These are phyloP conservation scores for Pilatotrama ljubarskyi DNA, from an alignment of 768 basidiomycete species.

Conservation along the genomic window DNA sequence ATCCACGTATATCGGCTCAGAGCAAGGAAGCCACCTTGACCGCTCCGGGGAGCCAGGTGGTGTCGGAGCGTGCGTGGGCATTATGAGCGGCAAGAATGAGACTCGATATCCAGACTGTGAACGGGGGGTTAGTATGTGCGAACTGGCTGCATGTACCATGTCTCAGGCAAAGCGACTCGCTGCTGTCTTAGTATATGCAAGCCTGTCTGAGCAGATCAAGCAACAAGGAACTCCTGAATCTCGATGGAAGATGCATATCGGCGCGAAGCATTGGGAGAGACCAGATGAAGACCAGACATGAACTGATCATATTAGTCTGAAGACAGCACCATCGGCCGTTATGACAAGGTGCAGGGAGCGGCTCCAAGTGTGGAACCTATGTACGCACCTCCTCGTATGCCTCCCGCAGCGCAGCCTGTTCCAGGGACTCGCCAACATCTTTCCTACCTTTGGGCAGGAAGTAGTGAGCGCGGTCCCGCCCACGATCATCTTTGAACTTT, in stretches of 20 bases:
- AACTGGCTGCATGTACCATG: too few species aligned
- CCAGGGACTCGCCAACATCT: constrained; percentile 63
- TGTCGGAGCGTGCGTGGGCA: constrained; percentile 42
- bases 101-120: constrained; percentile 51
- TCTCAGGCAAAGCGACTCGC: too few species aligned
- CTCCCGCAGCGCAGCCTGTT: constrained; percentile 59
- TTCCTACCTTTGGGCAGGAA: constrained; percentile 68
- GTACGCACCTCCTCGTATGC: constrained; percentile 63
- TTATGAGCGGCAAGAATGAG: constrained; percentile 47
- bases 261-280: too few species aligned
- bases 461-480: constrained; percentile 32
- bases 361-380: not conserved
- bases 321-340: too few species aligned
- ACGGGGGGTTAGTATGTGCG: too few species aligned
- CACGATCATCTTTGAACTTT: constrained; percentile 17
- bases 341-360: too few species aligned
- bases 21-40: constrained; percentile 20
- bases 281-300: too few species aligned
- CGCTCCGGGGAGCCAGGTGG: constrained; percentile 30
- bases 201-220: too few species aligned
- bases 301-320: too few species aligned
- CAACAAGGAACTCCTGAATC: too few species aligned
- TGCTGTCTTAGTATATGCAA: too few species aligned
- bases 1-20: constrained; percentile 49
- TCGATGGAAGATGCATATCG: too few species aligned